Percentiles rank a stretch among this genome's conserved stretches.
Conservation (phyloP, 1,284 basidiomycete genomes). For the Rhodotorula sp. region DNA sequence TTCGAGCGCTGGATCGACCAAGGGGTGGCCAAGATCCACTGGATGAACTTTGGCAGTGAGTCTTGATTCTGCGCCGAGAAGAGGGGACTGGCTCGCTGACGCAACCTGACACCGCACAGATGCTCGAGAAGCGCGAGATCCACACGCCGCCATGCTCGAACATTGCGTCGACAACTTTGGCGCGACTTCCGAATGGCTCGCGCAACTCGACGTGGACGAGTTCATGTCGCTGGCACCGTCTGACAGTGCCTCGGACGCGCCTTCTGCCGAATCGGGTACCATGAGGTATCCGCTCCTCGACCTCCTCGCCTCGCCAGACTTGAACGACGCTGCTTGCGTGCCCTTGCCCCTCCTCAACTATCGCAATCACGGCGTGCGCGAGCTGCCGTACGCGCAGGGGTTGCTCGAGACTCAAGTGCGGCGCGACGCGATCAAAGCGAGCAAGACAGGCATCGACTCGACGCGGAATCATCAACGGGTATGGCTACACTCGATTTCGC, state of each 20-base stretch:
- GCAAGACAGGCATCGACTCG: constrained; percentile 4
- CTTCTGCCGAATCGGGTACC: background rate
- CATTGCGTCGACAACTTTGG: constrained; percentile 24
- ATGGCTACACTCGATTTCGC: background rate
- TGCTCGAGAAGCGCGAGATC: constrained; percentile 3
- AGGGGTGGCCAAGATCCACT: constrained; percentile 22
- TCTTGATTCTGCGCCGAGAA: no score
- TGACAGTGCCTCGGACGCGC: constrained; percentile 8
- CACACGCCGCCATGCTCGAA: constrained; percentile 27
- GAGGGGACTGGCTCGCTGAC: background rate
- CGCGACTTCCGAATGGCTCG: constrained; percentile 26
- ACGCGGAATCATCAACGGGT: background rate
- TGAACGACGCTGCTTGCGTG: constrained; percentile 25
- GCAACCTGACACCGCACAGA: constrained; percentile 2
- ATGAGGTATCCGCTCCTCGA: constrained; percentile 29
- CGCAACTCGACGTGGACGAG: constrained; percentile 32
- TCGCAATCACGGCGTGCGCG: constrained; percentile 28
- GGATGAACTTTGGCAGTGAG: constrained; percentile 33
- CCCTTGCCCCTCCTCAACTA: constrained; percentile 29
- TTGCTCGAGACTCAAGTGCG: constrained; percentile 28
- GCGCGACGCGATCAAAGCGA: constrained; percentile 26
- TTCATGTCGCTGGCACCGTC: constrained; percentile 24
- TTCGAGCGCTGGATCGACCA: constrained; percentile 35
- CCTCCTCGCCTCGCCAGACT: constrained; percentile 7
- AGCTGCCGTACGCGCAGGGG: constrained; percentile 18